Percentiles rank a stretch among this genome's conserved stretches.
These are phyloP conservation scores for Zangia roseola DNA, from an alignment of 768 basidiomycete genomes.

Conservation along the genomic window DNA sequence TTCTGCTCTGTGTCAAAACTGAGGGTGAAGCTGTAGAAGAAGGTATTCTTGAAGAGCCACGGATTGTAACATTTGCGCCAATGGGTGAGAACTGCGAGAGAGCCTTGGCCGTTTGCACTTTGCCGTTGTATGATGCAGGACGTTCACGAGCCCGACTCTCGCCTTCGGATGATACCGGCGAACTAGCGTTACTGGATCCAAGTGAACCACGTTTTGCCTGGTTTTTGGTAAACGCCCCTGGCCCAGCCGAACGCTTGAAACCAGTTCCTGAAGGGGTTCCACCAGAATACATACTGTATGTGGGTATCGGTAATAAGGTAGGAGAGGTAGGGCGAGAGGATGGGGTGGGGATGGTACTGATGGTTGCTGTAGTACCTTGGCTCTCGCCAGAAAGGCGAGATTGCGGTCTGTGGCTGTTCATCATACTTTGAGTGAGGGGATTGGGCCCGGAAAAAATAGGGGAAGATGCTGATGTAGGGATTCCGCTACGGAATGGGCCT, in stretches of 20 bases:
- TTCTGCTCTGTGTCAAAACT: slow-evolving; percentile 42
- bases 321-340: slow-evolving; percentile 73
- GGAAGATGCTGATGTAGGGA: slow-evolving; percentile 46
- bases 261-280: slow-evolving; percentile 37
- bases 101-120: slow-evolving; percentile 29
- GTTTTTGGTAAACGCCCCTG: slow-evolving; percentile 38
- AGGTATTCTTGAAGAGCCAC: slow-evolving; percentile 42
- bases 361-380: slow-evolving; percentile 51
- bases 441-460: slow-evolving; percentile 45
- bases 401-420: slow-evolving; percentile 59
- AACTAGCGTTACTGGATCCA: slow-evolving; percentile 42
- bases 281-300: slow-evolving; percentile 47
- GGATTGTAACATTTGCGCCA: slow-evolving; percentile 47
- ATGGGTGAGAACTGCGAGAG: slow-evolving; percentile 43
- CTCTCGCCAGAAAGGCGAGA: slow-evolving; percentile 71
- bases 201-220: slow-evolving; percentile 63
- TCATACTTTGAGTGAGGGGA: slow-evolving; percentile 42
- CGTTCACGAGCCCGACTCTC: slow-evolving; percentile 28
- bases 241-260: slow-evolving; percentile 61
- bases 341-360: slow-evolving; percentile 64
- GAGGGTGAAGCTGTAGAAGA: slow-evolving; percentile 35
- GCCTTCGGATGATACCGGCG: slow-evolving; percentile 30
- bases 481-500: slow-evolving; percentile 48
- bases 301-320: slow-evolving; percentile 72
- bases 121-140: slow-evolving; percentile 27